Percentiles rank a stretch among this genome's conserved stretches.
These are phyloP conservation scores for Heimioporus sp. DNA, from an alignment of 768 basidiomycete species.

Conservation along the genomic window DNA sequence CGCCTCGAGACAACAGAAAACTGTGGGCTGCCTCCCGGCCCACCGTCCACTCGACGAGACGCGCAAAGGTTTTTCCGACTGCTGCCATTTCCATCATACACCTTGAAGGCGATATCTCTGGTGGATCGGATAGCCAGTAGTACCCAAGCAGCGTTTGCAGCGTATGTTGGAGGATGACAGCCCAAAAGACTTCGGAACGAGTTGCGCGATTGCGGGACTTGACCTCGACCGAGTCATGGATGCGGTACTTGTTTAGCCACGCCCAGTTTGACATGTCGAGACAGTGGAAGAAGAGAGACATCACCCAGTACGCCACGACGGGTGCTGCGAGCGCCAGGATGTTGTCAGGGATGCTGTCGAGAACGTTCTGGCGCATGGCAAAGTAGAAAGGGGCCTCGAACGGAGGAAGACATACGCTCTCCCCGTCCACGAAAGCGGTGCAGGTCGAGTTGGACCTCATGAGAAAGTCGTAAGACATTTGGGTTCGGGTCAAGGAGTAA, in stretches of 20 bases:
- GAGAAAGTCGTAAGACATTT: too few species aligned
- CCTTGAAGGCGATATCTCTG: slow-evolving; percentile 29
- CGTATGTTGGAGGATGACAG: slow-evolving; percentile 83
- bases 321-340: slow-evolving; percentile 71
- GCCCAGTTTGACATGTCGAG: slow-evolving; percentile 78
- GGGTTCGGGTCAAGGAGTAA: too few species aligned
- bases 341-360: slow-evolving; percentile 67
- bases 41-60: slow-evolving; percentile 36
- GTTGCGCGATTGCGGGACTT: slow-evolving; percentile 72
- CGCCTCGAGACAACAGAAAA: slow-evolving; percentile 37
- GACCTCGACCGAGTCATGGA: slow-evolving; percentile 87
- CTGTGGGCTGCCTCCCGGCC: slow-evolving; percentile 40
- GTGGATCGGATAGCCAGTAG: slow-evolving; percentile 55
- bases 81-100: slow-evolving; percentile 45
- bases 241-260: slow-evolving; percentile 79
- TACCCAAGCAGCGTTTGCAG: slow-evolving; percentile 79
- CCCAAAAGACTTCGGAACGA: slow-evolving; percentile 65
- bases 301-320: slow-evolving; percentile 78
- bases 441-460: slow-evolving; percentile 36
- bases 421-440: slow-evolving; percentile 29
- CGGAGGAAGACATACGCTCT: slow-evolving; percentile 36
- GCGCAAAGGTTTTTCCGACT: slow-evolving; percentile 40
- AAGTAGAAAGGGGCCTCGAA: slow-evolving; percentile 56
- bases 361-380: slow-evolving; percentile 40
- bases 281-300: slow-evolving; percentile 76